phyloP scores from a whole-genome alignment of 768 basidiomycete species.

The Phylloporus arenicola region DNA sequence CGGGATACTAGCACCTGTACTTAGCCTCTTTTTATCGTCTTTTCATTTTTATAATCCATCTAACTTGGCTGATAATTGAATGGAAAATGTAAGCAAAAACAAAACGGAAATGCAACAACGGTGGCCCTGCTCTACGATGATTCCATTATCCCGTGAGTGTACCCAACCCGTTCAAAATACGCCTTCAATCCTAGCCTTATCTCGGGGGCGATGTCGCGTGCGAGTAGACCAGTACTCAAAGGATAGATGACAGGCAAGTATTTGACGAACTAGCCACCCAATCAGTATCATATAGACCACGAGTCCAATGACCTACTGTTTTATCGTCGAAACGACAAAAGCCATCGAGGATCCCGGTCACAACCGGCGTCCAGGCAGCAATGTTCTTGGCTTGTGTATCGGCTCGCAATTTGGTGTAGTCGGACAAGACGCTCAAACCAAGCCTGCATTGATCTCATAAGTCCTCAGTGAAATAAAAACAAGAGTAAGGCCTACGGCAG shows the following conservation, averaged over 20 bases:
- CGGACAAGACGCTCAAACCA: conserved; percentile 79
- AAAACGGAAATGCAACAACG: conserved; percentile 3
- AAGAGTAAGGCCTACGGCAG: conserved; percentile 48
- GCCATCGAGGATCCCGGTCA: conserved; percentile 90
- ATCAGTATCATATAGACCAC: conserved; percentile 2
- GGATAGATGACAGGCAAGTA: conserved; percentile 92
- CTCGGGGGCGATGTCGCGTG: conserved; percentile 77
- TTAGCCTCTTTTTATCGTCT: conserved; percentile 7
- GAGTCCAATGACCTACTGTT: conserved; percentile 54
- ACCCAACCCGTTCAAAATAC: conserved; percentile 78
- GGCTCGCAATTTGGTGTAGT: conserved; percentile 82
- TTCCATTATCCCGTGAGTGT: conserved; percentile 66
- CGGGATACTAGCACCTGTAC: conserved; percentile 35
- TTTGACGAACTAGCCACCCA: conserved; percentile 60
- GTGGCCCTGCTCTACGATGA: conserved; percentile 35
- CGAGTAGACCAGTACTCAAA: conserved; percentile 76
- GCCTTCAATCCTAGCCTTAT: conserved; percentile 73
- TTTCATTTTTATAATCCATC: conserved; percentile 12
- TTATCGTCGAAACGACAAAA: conserved; percentile 87
- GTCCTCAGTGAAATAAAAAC: neutral
- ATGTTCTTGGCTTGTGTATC: conserved; percentile 96
- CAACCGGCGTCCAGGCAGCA: conserved; percentile 96
- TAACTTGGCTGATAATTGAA: conserved; percentile 32
- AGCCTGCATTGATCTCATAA: conserved; percentile 46
- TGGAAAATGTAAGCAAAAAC: conserved; percentile 13